A percentile compares a stretch with the other conserved stretches of the same genome.
These are phyloP conservation scores for Cyclocybe aegerita DNA, from an alignment of 768 basidiomycete genomes.

Conservation along the genomic window DNA sequence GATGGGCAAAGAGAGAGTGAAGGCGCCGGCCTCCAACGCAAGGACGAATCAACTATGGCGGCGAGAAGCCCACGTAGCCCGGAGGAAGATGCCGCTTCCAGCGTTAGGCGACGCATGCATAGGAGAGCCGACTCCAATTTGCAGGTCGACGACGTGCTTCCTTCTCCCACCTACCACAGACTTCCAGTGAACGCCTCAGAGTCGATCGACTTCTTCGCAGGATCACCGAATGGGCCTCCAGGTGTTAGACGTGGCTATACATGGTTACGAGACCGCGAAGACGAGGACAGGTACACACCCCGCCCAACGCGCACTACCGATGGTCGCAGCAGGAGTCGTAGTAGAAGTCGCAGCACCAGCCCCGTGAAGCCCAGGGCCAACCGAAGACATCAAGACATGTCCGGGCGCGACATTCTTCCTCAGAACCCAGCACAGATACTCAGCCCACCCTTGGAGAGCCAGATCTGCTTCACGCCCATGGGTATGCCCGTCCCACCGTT, in stretches of 20 bases:
- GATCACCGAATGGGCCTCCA: background rate
- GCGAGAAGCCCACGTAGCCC: too few species aligned
- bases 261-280: constrained; percentile 6
- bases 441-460: constrained; percentile 55
- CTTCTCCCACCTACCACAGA: background rate
- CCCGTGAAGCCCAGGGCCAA: constrained; percentile 14
- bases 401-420: constrained; percentile 36
- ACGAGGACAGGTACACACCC: constrained; percentile 40
- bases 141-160: constrained; percentile 3
- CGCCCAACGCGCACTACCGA: constrained; percentile 29
- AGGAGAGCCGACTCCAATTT: constrained; percentile 26
- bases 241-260: constrained; percentile 9
- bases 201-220: background rate
- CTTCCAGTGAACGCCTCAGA: background rate
- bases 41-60: background rate
- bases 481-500: constrained; percentile 2
- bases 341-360: constrained; percentile 25
- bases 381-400: constrained; percentile 5
- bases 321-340: constrained; percentile 21
- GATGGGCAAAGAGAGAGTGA: background rate
- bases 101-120: constrained; percentile 18
- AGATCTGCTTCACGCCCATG: constrained; percentile 51
- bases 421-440: constrained; percentile 56
- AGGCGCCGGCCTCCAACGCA: background rate
- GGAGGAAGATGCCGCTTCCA: too few species aligned